Conservation (phyloP, 2,329 filamentous ascomycete genomes). For the Furcasterigmium sp. region DNA sequence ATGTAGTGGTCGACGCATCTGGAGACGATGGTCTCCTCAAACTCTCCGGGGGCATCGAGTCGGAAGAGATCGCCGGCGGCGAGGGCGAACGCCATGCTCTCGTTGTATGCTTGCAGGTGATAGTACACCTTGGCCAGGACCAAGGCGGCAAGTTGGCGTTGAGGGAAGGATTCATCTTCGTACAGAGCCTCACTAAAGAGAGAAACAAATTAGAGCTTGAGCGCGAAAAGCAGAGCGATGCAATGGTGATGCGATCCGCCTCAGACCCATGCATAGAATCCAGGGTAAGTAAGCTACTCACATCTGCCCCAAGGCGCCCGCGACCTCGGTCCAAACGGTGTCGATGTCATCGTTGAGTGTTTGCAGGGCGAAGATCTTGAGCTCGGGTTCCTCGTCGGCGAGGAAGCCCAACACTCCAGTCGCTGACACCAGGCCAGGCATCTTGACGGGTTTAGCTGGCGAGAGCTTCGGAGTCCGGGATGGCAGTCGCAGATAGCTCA, state of each 20-base stretch:
- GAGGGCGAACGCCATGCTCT: slow-evolving; percentile 97
- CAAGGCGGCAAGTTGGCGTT: slow-evolving; percentile 88
- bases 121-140: slow-evolving; percentile 98
- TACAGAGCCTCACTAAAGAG: slow-evolving; percentile 81
- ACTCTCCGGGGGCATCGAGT: slow-evolving; percentile 85
- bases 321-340: slow-evolving; percentile 95
- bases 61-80: slow-evolving; percentile 94
- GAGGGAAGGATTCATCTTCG: slow-evolving; percentile 91
- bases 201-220: slow-evolving; percentile 6
- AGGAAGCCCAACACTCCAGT: slow-evolving; percentile 94
- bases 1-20: slow-evolving; percentile 99
- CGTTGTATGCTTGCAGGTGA: slow-evolving; percentile 96
- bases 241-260: not conserved
- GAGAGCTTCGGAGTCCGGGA: slow-evolving; percentile 7
- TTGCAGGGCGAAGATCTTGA: slow-evolving; percentile 92
- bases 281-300: slow-evolving; percentile 33
- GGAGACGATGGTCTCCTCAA: slow-evolving; percentile 97
- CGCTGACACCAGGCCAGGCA: slow-evolving; percentile 92
- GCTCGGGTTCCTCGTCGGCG: slow-evolving; percentile 86
- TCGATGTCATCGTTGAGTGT: slow-evolving; percentile 96
- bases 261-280: too few species aligned
- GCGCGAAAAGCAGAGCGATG: not conserved
- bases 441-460: slow-evolving; percentile 34
- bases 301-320: slow-evolving; percentile 89
- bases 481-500: slow-evolving; percentile 5